A percentile compares a stretch with the other conserved stretches of the same genome.
phyloP scores from a whole-genome alignment of 2,329 filamentous ascomycete genomes.

The Fusarium succisae region DNA sequence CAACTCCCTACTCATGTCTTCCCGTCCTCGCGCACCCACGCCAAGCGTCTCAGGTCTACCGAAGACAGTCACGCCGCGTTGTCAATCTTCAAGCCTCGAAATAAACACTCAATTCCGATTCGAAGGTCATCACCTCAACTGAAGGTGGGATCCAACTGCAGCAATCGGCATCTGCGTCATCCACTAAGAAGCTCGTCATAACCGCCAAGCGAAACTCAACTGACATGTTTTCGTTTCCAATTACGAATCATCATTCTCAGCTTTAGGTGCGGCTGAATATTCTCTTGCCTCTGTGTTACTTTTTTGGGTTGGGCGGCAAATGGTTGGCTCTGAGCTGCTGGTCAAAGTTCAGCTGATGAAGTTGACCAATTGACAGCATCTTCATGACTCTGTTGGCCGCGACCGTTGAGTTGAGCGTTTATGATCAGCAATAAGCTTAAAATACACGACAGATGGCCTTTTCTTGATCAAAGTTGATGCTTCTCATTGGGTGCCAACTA shows the following conservation, averaged over 20 bases:
- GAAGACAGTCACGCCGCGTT: background rate
- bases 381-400: background rate
- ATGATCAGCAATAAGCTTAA: background rate
- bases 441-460: too few species aligned
- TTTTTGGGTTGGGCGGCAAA: background rate
- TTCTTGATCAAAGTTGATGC: accelerated
- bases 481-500: accelerated
- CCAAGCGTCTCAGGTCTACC: background rate
- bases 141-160: background rate
- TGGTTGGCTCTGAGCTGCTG: accelerated
- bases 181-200: accelerated
- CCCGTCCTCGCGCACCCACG: background rate
- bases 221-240: background rate
- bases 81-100: accelerated
- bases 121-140: background rate
- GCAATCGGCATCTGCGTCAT: background rate
- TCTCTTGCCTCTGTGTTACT: background rate
- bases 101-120: background rate
- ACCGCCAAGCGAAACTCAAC: background rate
- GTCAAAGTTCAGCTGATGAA: background rate
- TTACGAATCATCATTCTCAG: accelerated
- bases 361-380: background rate
- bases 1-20: background rate
- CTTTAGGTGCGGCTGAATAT: background rate
- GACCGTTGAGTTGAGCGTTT: background rate